A percentile compares a stretch with the other conserved stretches of the same genome.
These are phyloP conservation scores for Acorus calamus DNA, from an alignment of 106 monocot species.

Conservation along the genomic window DNA sequence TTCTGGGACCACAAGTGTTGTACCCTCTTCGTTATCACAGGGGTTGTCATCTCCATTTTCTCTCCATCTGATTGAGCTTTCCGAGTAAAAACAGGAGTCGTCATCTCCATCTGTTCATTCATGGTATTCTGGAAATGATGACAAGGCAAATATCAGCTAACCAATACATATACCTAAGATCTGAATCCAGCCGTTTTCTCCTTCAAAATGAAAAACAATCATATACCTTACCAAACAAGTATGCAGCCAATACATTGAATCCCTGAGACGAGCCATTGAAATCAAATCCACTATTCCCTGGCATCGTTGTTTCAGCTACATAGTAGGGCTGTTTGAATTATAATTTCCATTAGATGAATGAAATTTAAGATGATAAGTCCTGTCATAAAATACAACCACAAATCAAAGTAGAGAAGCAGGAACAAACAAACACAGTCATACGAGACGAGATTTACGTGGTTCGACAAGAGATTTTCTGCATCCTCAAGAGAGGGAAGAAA, in stretches of 20 bases:
- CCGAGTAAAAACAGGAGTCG: conserved; percentile 64
- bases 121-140: conserved; percentile 35
- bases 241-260: conserved; percentile 75
- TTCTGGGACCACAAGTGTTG: too few relatives aligned
- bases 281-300: conserved; percentile 65
- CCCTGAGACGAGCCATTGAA: conserved; percentile 55
- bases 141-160: background rate
- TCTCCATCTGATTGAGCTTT: conserved; percentile 46
- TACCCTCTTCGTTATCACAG: conserved; percentile 61
- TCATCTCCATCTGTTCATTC: conserved; percentile 84
- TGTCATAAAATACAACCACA: background rate
- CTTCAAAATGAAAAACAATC: background rate
- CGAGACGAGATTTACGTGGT: too few relatives aligned
- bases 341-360: background rate
- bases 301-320: conserved; percentile 80
- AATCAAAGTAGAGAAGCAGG: too few relatives aligned
- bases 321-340: conserved; percentile 49
- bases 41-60: conserved; percentile 90
- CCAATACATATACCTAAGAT: background rate
- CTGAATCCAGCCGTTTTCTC: too few relatives aligned
- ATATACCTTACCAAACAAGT: conserved; percentile 87
- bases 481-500: too few relatives aligned
- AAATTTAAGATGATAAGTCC: background rate
- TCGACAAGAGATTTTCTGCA: too few relatives aligned
- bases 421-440: too few relatives aligned